Evolutionary conservation across 2,329 filamentous ascomycete genomes (phyloP).

Genomic region (Verticillium nonalfalfae): DNA sequence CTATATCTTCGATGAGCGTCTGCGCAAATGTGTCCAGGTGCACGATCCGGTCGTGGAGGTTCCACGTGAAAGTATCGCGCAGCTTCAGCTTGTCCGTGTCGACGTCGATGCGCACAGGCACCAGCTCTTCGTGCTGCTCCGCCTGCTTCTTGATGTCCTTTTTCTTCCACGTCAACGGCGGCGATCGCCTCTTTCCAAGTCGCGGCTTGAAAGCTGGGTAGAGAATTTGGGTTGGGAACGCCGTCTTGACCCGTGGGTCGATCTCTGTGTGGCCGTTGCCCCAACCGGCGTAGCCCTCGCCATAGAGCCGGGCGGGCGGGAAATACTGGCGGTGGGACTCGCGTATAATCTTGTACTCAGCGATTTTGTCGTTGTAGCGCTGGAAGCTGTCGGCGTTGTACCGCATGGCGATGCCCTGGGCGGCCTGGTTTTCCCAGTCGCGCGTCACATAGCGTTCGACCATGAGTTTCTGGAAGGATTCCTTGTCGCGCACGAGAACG

Average conservation of each 20-base stretch:
- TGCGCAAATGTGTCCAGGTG: slow-evolving; percentile 77
- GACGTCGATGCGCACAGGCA: slow-evolving; percentile 86
- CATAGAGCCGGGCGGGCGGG: slow-evolving; percentile 53
- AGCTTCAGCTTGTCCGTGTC: slow-evolving; percentile 94
- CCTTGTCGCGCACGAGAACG: slow-evolving; percentile 42
- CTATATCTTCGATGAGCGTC: slow-evolving; percentile 87
- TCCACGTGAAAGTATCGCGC: slow-evolving; percentile 98
- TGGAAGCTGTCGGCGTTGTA: slow-evolving; percentile 51
- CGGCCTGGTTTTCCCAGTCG: slow-evolving; percentile 48
- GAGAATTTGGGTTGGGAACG: slow-evolving; percentile 39
- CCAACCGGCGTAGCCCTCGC: slow-evolving; percentile 77
- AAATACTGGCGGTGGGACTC: slow-evolving; percentile 49
- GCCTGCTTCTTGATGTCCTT: slow-evolving; percentile 81
- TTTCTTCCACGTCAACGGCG: slow-evolving; percentile 65
- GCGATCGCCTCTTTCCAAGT: slow-evolving; percentile 69
- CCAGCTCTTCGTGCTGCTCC: slow-evolving; percentile 84
- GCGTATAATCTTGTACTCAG: slow-evolving; percentile 61
- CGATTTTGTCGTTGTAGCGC: slow-evolving; percentile 59
- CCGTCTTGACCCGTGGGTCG: slow-evolving; percentile 8
- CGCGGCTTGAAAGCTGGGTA: slow-evolving; percentile 72
- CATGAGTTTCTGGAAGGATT: slow-evolving; percentile 45
- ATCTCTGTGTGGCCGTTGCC: slow-evolving; percentile 79
- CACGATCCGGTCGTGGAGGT: slow-evolving; percentile 84
- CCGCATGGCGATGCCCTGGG: slow-evolving; percentile 43
- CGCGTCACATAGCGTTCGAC: slow-evolving; percentile 48